Conservation (phyloP, 768 basidiomycete genomes). For the Galerina sulciceps region DNA sequence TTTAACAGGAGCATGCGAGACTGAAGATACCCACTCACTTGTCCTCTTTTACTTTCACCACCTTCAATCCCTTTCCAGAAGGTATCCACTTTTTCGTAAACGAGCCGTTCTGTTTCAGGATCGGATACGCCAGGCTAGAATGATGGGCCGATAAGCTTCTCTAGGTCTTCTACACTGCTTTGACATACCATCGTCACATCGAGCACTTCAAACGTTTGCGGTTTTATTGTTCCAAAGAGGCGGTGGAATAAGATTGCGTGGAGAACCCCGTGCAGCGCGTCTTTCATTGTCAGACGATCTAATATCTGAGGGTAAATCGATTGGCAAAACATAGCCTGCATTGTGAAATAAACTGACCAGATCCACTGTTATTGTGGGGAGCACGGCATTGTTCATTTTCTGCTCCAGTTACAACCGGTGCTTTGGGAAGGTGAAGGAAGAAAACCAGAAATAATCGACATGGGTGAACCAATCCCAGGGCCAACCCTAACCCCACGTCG, state of each 20-base stretch:
- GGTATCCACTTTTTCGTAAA: conserved; percentile 75
- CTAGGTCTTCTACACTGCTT: neutral
- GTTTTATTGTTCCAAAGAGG: conserved; percentile 79
- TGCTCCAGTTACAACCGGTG: neutral
- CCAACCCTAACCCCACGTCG: conserved; percentile 3
- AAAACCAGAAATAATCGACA: too few species aligned
- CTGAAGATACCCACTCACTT: conserved; percentile 43
- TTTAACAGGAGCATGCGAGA: too few species aligned
- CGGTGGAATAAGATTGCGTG: conserved; percentile 86
- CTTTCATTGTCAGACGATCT: conserved; percentile 73
- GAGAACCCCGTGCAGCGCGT: conserved; percentile 76
- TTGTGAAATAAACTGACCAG: conserved; percentile 34
- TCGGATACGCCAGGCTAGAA: conserved; percentile 79
- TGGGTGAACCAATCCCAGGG: too few species aligned
- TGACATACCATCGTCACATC: conserved; percentile 80
- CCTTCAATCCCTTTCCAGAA: conserved; percentile 83
- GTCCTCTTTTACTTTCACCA: conserved; percentile 64
- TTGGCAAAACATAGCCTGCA: neutral
- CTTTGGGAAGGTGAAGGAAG: neutral
- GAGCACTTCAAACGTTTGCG: conserved; percentile 76
- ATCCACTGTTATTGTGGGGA: conserved; percentile 55
- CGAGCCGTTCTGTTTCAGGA: conserved; percentile 67
- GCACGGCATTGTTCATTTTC: conserved; percentile 23
- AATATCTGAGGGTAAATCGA: conserved; percentile 50
- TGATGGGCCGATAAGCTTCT: neutral